phyloP scores from a whole-genome alignment of 345 rosid species.

The Hibiscus tridactylites region DNA sequence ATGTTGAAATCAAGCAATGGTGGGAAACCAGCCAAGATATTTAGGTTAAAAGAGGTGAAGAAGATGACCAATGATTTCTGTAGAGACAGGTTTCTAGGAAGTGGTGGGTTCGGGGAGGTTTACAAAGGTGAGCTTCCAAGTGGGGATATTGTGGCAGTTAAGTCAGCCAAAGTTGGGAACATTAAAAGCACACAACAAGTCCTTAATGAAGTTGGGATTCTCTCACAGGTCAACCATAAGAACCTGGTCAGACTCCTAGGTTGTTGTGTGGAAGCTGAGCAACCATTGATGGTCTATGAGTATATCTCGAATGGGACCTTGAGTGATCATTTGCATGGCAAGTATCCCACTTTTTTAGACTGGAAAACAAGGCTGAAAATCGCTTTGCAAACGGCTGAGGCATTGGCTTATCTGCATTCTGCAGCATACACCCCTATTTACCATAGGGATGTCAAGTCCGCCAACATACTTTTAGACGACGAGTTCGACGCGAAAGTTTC shows the following conservation, averaged over 20 bases:
- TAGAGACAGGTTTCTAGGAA: constrained; percentile 37
- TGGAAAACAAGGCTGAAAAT: constrained; percentile 49
- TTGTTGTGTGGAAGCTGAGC: constrained; percentile 49
- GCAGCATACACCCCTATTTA: constrained; percentile 44
- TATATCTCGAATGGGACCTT: constrained; percentile 53
- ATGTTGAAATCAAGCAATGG: constrained; percentile 33
- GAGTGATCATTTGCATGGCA: constrained; percentile 42
- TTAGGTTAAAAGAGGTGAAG: constrained; percentile 40
- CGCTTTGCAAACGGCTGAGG: constrained; percentile 51
- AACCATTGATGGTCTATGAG: constrained; percentile 54
- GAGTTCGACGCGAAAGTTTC: constrained; percentile 44
- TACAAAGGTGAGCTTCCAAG: constrained; percentile 50
- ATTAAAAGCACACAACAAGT: constrained; percentile 57
- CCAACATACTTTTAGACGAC: constrained; percentile 44
- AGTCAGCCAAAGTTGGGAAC: constrained; percentile 58
- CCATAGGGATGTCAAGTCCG: constrained; percentile 59
- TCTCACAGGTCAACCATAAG: constrained; percentile 61
- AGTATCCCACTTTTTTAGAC: constrained; percentile 22
- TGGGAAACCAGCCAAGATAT: constrained; percentile 44
- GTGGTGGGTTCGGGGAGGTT: constrained; percentile 60
- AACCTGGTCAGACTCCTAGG: constrained; percentile 52
- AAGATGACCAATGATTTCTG: constrained; percentile 46
- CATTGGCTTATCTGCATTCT: constrained; percentile 51
- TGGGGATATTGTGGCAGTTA: constrained; percentile 47
- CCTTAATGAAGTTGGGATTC: constrained; percentile 58